These are phyloP conservation scores for Thymus mandschuricus DNA, from an alignment of 257 asterid genomes.

Conservation along the genomic window DNA sequence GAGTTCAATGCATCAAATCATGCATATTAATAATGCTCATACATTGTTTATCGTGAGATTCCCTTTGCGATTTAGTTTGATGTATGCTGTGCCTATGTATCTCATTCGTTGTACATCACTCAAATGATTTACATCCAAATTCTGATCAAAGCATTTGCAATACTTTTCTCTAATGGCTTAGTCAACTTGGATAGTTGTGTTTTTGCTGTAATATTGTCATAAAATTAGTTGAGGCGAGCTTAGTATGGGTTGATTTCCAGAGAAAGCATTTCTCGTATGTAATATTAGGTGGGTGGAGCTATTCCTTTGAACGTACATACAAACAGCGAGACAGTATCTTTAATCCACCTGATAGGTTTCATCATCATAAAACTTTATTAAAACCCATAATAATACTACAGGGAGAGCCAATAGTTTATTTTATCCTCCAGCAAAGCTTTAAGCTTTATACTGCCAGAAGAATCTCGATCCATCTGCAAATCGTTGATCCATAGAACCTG, in stretches of 20 bases:
- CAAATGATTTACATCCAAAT: background rate
- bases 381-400: background rate
- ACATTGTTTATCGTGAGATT: background rate
- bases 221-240: background rate
- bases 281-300: background rate
- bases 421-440: constrained; percentile 7
- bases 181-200: background rate
- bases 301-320: background rate
- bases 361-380: background rate
- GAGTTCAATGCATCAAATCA: background rate
- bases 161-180: background rate
- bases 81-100: background rate
- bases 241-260: background rate
- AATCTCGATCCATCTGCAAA: background rate
- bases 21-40: background rate
- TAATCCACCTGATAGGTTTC: background rate
- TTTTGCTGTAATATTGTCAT: background rate
- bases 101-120: background rate
- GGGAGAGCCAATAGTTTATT: background rate
- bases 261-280: background rate
- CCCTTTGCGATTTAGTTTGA: background rate
- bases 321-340: background rate
- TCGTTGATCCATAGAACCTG: background rate
- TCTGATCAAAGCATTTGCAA: background rate
- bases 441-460: background rate